A percentile compares a stretch with the other conserved stretches of the same genome.
phyloP scores from a whole-genome alignment of 768 basidiomycete species.

The Filobasidium floriforme region DNA sequence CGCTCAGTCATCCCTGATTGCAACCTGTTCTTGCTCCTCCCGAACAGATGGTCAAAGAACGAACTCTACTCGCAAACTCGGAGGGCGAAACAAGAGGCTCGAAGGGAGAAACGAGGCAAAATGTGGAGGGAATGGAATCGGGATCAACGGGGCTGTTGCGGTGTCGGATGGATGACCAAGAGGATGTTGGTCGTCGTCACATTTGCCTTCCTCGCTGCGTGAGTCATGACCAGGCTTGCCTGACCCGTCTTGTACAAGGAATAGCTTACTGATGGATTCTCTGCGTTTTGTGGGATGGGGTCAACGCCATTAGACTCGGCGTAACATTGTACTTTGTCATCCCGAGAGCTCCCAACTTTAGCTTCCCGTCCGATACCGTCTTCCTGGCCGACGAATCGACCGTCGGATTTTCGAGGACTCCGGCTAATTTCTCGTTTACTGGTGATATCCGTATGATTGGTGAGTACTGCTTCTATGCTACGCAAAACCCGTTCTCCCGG shows the following conservation, averaged over 20 bases:
- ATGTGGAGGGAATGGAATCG: slow-evolving; percentile 71
- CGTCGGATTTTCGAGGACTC: slow-evolving; percentile 61
- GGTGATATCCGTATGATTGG: slow-evolving; percentile 64
- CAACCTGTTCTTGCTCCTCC: neutral
- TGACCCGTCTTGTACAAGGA: neutral
- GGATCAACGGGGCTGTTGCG: slow-evolving; percentile 71
- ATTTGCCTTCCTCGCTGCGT: slow-evolving; percentile 60
- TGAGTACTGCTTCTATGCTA: slow-evolving; percentile 19
- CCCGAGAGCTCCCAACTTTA: slow-evolving; percentile 70
- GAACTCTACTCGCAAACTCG: slow-evolving; percentile 74
- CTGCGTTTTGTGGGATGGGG: neutral
- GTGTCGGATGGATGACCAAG: slow-evolving; percentile 63
- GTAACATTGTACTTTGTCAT: slow-evolving; percentile 69
- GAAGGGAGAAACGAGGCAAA: slow-evolving; percentile 50
- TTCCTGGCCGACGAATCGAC: slow-evolving; percentile 50
- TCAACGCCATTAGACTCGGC: slow-evolving; percentile 51
- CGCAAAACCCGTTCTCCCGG: neutral
- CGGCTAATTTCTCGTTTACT: slow-evolving; percentile 85
- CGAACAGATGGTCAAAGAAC: slow-evolving; percentile 58
- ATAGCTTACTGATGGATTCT: neutral
- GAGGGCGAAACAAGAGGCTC: slow-evolving; percentile 56
- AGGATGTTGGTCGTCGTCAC: slow-evolving; percentile 54
- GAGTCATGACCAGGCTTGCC: slow-evolving; percentile 37
- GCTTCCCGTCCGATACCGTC: slow-evolving; percentile 56
- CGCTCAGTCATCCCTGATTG: neutral